Conservation (phyloP, 1,284 basidiomycete genomes). For the Exobasidium rhododendri region DNA sequence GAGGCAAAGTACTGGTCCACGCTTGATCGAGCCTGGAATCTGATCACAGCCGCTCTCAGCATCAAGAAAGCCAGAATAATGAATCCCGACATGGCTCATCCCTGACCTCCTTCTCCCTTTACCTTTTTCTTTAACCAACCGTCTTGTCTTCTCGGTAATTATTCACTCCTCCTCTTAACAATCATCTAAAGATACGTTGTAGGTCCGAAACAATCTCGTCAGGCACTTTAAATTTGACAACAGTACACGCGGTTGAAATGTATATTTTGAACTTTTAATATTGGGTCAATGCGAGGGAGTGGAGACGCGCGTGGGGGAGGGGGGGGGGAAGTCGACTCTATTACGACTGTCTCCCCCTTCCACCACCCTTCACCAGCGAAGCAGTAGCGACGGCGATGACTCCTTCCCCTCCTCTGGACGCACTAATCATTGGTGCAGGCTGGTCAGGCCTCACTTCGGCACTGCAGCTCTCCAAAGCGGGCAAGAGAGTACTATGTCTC, state of each 20-base stretch:
- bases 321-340: background rate
- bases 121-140: too few relatives aligned
- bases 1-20: slow-evolving; percentile 15
- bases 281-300: too few relatives aligned
- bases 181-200: too few relatives aligned
- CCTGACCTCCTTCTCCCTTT: too few relatives aligned
- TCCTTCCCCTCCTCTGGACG: slow-evolving; percentile 53
- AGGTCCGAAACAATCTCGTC: too few relatives aligned
- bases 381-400: too few relatives aligned
- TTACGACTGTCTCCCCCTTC: background rate
- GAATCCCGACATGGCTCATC: slow-evolving; percentile 1
- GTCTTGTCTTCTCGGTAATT: too few relatives aligned
- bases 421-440: slow-evolving; percentile 59
- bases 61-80: background rate
- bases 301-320: background rate
- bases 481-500: slow-evolving; percentile 57
- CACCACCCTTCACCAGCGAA: background rate
- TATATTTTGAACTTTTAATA: too few relatives aligned
- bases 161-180: too few relatives aligned
- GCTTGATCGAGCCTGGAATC: slow-evolving; percentile 17
- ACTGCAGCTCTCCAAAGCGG: slow-evolving; percentile 55
- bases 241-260: too few relatives aligned
- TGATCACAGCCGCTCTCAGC: slow-evolving; percentile 16
- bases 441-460: slow-evolving; percentile 59
- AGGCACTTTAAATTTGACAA: too few relatives aligned